These are phyloP conservation scores for Pyrus hybrid DNA, from an alignment of 331 rosid genomes.

Conservation along the genomic window DNA sequence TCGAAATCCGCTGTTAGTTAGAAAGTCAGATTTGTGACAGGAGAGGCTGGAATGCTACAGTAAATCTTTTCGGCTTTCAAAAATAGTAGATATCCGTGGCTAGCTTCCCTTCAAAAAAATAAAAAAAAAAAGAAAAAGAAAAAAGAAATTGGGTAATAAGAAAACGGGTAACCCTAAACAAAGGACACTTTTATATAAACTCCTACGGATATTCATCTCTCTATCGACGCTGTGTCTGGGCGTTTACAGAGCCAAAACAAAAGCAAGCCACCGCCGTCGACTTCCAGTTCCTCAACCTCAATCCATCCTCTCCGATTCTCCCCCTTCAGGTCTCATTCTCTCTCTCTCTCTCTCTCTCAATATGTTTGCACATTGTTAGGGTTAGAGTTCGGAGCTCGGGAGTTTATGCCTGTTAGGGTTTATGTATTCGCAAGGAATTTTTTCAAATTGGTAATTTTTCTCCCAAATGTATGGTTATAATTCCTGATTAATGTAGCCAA, in stretches of 20 bases:
- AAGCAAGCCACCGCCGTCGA: background rate
- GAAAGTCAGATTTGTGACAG: accelerated
- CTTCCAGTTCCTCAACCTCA: background rate
- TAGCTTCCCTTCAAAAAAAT: too few species aligned
- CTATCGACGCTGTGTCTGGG: background rate
- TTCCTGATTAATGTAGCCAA: background rate
- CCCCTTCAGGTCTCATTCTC: background rate
- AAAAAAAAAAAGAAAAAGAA: too few species aligned
- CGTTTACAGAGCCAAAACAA: background rate
- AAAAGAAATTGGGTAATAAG: too few species aligned
- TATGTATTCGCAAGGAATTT: background rate
- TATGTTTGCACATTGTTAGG: background rate
- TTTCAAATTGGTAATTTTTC: background rate
- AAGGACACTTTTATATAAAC: background rate
- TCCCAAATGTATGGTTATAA: background rate
- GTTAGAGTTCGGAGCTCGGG: background rate
- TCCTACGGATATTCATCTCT: background rate
- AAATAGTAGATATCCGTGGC: too few species aligned
- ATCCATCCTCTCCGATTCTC: background rate
- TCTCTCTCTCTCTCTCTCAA: too few species aligned
- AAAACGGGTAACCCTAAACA: background rate
- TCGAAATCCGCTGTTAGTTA: accelerated
- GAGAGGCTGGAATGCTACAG: accelerated
- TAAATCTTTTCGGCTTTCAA: accelerated
- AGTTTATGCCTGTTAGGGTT: background rate